Evolutionary conservation across 2,329 filamentous ascomycete species (phyloP).

Genomic region (Bipolaris victoriae): DNA sequence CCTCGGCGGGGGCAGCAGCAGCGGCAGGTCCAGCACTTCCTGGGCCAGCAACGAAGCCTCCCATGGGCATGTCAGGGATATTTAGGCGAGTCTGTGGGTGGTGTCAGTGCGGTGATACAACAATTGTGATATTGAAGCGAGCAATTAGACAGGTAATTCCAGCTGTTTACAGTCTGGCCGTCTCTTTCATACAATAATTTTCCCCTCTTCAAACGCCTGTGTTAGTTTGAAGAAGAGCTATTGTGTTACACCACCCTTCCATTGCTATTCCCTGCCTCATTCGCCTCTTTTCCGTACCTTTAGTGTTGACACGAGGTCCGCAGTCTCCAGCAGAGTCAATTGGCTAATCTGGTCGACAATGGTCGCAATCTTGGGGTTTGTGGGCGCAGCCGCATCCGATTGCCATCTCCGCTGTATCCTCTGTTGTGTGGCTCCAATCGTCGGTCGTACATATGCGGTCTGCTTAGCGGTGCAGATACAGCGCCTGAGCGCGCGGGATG

Average conservation of each 20-base stretch:
- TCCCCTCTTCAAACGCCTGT: neutral
- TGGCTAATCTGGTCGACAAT: slow-evolving; percentile 99
- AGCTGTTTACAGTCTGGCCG: neutral
- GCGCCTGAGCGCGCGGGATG: slow-evolving; percentile 52
- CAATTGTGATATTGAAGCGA: neutral
- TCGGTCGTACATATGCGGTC: slow-evolving; percentile 36
- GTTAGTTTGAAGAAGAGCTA: neutral
- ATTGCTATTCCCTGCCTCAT: neutral
- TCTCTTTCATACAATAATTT: neutral
- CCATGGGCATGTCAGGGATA: slow-evolving; percentile 96
- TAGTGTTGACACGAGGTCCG: slow-evolving; percentile 89
- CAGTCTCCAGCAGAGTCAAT: slow-evolving; percentile 96
- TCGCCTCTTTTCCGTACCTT: slow-evolving; percentile 68
- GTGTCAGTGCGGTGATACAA: slow-evolving; percentile 2
- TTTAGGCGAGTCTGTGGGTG: slow-evolving; percentile 81
- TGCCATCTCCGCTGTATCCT: slow-evolving; percentile 76
- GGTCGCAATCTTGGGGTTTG: slow-evolving; percentile 87
- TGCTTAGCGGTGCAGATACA: slow-evolving; percentile 49
- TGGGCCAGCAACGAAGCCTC: slow-evolving; percentile 77
- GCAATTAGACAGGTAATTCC: neutral
- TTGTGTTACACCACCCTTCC: neutral
- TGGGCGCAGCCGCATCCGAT: slow-evolving; percentile 69
- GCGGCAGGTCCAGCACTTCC: slow-evolving; percentile 61
- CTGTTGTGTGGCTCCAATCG: slow-evolving; percentile 45
- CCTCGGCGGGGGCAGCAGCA: slow-evolving; percentile 70